Conservation (phyloP, 2,329 filamentous ascomycete genomes). For the Hypoxylon sp. region DNA sequence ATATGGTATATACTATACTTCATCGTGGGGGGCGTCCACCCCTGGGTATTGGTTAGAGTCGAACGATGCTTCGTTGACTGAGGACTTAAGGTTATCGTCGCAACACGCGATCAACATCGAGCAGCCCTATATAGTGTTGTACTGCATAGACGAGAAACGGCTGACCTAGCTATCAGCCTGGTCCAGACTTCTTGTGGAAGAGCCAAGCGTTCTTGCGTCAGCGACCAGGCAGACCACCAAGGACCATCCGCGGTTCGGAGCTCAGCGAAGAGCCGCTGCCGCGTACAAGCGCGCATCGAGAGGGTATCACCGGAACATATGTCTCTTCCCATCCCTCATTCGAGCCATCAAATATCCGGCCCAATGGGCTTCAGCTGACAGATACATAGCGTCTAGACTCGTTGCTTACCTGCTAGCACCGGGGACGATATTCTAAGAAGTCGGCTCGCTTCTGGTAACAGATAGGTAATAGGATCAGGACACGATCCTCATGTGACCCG, state of each 20-base stretch:
- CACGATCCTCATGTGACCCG: slow-evolving; percentile 2
- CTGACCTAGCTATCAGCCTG: slow-evolving; percentile 6
- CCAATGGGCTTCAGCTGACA: neutral
- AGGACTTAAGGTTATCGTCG: neutral
- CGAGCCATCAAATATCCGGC: neutral
- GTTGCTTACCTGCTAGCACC: too few relatives aligned
- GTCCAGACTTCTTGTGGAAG: slow-evolving; percentile 10
- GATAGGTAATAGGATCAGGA: neutral
- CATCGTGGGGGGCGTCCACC: neutral
- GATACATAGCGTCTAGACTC: neutral
- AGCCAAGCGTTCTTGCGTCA: slow-evolving; percentile 26
- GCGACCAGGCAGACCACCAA: slow-evolving; percentile 6
- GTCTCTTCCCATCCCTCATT: neutral
- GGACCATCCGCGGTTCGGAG: slow-evolving; percentile 21
- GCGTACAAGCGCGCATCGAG: neutral
- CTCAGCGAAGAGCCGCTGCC: slow-evolving; percentile 19
- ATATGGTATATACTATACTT: neutral
- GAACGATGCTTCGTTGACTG: slow-evolving; percentile 4
- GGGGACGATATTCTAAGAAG: neutral
- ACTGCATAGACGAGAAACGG: slow-evolving; percentile 25
- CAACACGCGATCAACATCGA: slow-evolving; percentile 7
- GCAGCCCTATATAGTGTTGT: slow-evolving; percentile 31
- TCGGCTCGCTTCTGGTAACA: neutral
- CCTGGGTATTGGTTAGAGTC: neutral
- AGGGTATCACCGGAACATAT: slow-evolving; percentile 16